A percentile compares a stretch with the other conserved stretches of the same genome.
Evolutionary conservation across 225 moss, liverwort and hornwort genomes (phyloP).

Genomic region (Physcomitrellopsis africana): DNA sequence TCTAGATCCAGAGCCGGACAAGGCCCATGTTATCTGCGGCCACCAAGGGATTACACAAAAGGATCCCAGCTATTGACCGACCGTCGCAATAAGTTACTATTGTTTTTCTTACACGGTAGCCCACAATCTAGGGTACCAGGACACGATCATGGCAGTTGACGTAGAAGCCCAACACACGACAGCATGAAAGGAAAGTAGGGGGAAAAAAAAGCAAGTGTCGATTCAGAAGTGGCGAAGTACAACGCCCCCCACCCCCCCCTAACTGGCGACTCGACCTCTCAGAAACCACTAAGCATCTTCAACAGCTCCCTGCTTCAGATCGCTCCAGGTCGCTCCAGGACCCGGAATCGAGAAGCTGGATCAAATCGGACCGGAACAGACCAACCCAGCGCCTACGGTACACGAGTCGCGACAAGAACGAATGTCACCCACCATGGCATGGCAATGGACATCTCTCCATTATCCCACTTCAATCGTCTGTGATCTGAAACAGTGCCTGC

Average conservation of each 20-base stretch:
- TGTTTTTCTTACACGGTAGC: background rate
- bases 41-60: background rate
- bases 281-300: background rate
- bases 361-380: too few species aligned
- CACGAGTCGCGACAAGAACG: too few species aligned
- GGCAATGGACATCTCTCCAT: too few species aligned
- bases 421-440: too few species aligned
- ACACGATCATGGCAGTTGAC: conserved; percentile 11
- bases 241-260: too few species aligned
- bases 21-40: conserved; percentile 7
- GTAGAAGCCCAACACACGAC: background rate
- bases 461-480: background rate
- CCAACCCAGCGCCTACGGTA: too few species aligned
- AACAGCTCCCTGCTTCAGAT: too few species aligned
- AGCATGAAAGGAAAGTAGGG: background rate
- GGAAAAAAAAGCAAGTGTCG: background rate
- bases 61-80: background rate
- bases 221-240: background rate
- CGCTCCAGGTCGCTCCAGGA: too few species aligned
- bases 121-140: background rate
- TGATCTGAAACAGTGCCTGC: conserved; percentile 13
- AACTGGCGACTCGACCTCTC: background rate
- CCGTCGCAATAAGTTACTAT: conserved; percentile 3
- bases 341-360: too few species aligned
- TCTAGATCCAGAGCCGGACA: conserved; percentile 23